A percentile compares a stretch with the other conserved stretches of the same genome.
Conservation (phyloP, 208 protist species). For the Leishmania tarentolae region DNA sequence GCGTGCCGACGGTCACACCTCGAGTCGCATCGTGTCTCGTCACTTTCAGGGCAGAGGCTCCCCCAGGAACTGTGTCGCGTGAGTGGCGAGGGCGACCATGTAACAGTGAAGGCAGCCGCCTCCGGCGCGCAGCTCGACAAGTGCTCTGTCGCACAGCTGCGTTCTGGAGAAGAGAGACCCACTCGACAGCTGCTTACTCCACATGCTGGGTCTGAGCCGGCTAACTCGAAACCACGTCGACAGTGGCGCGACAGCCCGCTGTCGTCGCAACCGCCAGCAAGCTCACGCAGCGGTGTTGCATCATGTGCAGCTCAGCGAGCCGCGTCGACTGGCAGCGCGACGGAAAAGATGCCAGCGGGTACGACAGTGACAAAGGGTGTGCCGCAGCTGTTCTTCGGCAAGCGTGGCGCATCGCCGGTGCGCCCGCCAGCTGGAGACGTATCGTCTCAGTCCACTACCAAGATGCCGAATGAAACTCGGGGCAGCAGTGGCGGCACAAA, state of each 20-base stretch:
- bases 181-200: neutral
- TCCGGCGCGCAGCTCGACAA: neutral
- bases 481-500: neutral
- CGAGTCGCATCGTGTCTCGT: neutral
- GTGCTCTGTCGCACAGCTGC: neutral
- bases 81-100: neutral
- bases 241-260: neutral
- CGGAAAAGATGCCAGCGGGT: neutral
- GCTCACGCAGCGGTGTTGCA: neutral
- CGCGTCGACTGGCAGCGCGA: neutral
- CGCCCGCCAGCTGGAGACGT: neutral
- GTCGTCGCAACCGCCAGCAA: neutral
- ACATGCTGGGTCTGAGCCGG: neutral
- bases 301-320: neutral
- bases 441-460: neutral
- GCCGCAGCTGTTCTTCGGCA: constrained; percentile 29
- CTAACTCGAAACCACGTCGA: neutral
- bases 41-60: neutral
- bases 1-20: neutral
- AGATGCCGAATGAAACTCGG: neutral
- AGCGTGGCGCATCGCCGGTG: constrained; percentile 11
- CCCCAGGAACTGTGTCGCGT: neutral
- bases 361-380: constrained; percentile 21
- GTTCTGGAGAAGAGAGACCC: neutral
- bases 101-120: no score